Base-by-base conservation (phyloP, 2,329 filamentous ascomycete species). In the Mycosphaerella sp. region DNA sequence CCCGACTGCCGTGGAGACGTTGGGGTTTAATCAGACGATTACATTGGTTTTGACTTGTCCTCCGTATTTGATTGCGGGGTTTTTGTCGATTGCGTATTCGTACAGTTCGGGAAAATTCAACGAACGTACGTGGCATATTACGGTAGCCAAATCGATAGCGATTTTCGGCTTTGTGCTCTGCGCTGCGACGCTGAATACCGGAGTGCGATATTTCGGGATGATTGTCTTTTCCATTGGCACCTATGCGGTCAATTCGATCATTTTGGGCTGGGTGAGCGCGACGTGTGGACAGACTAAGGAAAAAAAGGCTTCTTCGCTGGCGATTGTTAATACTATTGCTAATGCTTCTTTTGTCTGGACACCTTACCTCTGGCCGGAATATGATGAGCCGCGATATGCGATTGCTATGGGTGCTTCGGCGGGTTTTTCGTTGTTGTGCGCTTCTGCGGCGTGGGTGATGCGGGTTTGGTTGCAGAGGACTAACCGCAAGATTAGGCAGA, bases 261-360 rank as follows among this genome's bases (percentile, higher is more conserved):
- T 76, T 26, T 72, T 77, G 4, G 74, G 74, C 8, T 78, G 75
- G 76, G 72, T 73, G 0, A 69, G 69, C 0, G 70, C 70, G 0
- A 76, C 74, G 0, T 69, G 75, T 2, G 73, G 72, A 0, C 76
- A 78, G 55, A 77, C 74, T 0, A 74, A 74, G 49, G 76, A 78
- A 59, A 77, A 77, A 67, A 77, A 76, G 61, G 75, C 76, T 0
- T 72, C 71, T 12, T 72, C 75, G 1, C 63, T 78, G 7, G 74
- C 74, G 9, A 76, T 78, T 64, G 76, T 76, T 4, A 78, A 76
- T 23, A 75, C 76, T 1, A 71, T 74, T 23, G 74, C 73, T 23
- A 75, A 75, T 59, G 73, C 75, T 11, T 73, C 72, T 2, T 77
- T 76, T 60, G 74, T 78, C 43, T 79, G 76, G 60, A 75, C 75